Evolutionary conservation across 2,329 filamentous ascomycete species (phyloP).

Genomic region (Hymenoscyphus scutula): DNA sequence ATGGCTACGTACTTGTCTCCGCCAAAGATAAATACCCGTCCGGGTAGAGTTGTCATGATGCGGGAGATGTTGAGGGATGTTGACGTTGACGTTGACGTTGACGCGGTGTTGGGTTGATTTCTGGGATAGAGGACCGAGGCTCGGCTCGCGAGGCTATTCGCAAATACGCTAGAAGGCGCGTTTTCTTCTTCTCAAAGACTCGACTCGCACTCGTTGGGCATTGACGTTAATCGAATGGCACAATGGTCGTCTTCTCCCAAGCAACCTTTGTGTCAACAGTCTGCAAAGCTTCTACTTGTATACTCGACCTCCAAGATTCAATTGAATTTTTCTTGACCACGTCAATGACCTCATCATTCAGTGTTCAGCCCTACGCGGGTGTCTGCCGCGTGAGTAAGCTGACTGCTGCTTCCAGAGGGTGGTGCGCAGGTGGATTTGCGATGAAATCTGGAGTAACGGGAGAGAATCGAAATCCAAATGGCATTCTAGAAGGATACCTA

Average conservation of each 20-base stretch:
- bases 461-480: too few relatives aligned
- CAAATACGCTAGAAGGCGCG: background rate
- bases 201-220: too few relatives aligned
- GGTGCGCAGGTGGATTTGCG: too few relatives aligned
- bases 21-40: slow-evolving; percentile 24
- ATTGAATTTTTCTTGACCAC: background rate
- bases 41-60: background rate
- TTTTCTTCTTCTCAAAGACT: too few relatives aligned
- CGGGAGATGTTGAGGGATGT: background rate
- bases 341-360: slow-evolving; percentile 13
- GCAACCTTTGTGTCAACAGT: too few relatives aligned
- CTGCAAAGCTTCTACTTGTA: too few relatives aligned
- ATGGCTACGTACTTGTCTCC: slow-evolving; percentile 29
- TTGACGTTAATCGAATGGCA: too few relatives aligned
- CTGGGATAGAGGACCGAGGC: background rate
- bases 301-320: too few relatives aligned
- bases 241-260: too few relatives aligned
- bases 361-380: slow-evolving; percentile 7
- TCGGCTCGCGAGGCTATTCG: background rate
- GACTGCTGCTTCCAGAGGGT: slow-evolving; percentile 3
- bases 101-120: too few relatives aligned
- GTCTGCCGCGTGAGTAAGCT: slow-evolving; percentile 1
- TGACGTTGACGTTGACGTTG: background rate
- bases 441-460: background rate
- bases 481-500: background rate